Base-by-base conservation (phyloP, 192 early-diverging fungal genomes). In the Allomyces arbusculus region DNA sequence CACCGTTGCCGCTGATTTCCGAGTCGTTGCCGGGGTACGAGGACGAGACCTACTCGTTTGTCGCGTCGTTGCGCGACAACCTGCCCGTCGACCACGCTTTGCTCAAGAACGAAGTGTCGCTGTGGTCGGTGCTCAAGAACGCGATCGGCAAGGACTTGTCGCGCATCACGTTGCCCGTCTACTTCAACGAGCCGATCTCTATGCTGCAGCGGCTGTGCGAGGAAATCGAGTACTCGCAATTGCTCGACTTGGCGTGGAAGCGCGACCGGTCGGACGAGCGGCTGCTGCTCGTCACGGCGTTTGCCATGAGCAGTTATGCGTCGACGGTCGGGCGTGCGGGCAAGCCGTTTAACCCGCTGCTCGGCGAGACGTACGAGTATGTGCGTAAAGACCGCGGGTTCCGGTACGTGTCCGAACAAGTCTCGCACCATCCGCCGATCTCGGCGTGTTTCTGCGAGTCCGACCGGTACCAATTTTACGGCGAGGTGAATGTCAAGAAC, bases 351-450 rank as follows among this genome's bases (percentile, higher is more conserved):
- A 93, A 93, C 72, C 89, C 91, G 11, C 68, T 93, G 64, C 75
- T 93, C 74, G 91, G 91, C 45, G 91, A 94, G 71, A 94, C 91
- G 1, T 94, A 80, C 68, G 91, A 94, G 79, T 83, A 89, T 63
- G 85, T 90, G 61, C 74, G 84, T 24, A 74, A 79, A 22, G 89
- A 94, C 68, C 88, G 88, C 63, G 72, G 78, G 71, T 91, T 82
- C 71, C 79, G 91, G 23, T 89, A 89, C 69, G 64, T 93, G 61
- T 89, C 89, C 0, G 91, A 93, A 73, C 91, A 93, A 72, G 91
- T 93, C 10, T 81, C 79, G 50, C 91, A 93, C 69, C 91, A 93
- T 70, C 91, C 91, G 62, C 91, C 91, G 9, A 85, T 93, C 62
- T 86, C 83, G 33, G 91, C 91, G 9, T 93, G 89, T 74, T 86